A percentile compares a stretch with the other conserved stretches of the same genome.
Evolutionary conservation across 441 rosid species (phyloP).

Genomic region (Populus tomentosa): DNA sequence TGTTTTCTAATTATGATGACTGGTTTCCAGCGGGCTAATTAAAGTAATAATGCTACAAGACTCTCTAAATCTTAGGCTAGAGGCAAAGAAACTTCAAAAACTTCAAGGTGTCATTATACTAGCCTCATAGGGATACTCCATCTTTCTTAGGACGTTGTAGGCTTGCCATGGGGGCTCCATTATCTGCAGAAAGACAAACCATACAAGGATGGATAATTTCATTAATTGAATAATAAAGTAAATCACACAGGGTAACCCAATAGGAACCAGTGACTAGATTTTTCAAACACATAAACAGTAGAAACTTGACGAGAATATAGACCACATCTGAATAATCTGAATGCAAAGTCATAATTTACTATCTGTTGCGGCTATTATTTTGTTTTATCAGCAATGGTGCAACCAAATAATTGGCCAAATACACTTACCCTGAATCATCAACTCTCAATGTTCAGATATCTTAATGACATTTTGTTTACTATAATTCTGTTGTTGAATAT

Average conservation of each 20-base stretch:
- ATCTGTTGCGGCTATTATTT: not conserved
- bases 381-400: not conserved
- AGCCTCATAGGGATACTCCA: conserved; percentile 96
- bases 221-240: not conserved
- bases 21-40: not conserved
- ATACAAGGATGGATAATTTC: not conserved
- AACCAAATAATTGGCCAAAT: not conserved
- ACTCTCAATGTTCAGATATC: too few species aligned
- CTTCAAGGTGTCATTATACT: conserved; percentile 14
- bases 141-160: conserved; percentile 67
- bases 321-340: not conserved
- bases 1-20: not conserved
- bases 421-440: not conserved
- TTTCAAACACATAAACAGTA: not conserved
- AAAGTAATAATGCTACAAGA: not conserved
- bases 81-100: conserved; percentile 1
- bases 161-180: conserved; percentile 99
- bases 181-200: conserved; percentile 46
- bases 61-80: not conserved
- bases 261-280: not conserved
- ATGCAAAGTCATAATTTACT: not conserved
- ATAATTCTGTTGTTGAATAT: not conserved
- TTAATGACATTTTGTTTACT: not conserved
- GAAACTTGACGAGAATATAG: too few species aligned
- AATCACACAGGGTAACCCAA: not conserved